Evolutionary conservation across 1,139 yeast species (phyloP).

Genomic region (Nematodospora anomalae): DNA sequence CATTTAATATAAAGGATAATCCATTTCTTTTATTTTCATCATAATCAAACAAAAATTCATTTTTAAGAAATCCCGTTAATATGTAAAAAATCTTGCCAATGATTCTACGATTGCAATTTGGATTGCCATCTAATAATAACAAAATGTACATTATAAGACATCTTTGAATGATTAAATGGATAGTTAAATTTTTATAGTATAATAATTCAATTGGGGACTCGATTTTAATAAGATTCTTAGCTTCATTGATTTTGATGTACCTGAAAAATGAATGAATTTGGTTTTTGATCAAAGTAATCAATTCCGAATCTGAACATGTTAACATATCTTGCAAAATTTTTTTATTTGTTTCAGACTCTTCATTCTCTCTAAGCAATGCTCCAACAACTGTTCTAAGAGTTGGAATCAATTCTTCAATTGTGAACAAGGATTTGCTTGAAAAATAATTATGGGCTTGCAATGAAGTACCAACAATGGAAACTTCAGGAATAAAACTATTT

Average conservation of each 20-base stretch:
- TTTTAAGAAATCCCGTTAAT: conserved; percentile 41
- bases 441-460: conserved; percentile 36
- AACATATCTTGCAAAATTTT: conserved; percentile 19
- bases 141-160: conserved; percentile 38
- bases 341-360: conserved; percentile 22
- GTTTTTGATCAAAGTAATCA: conserved; percentile 24
- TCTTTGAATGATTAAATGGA: conserved; percentile 41
- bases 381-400: conserved; percentile 25
- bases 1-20: conserved; percentile 31
- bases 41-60: conserved; percentile 48
- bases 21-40: conserved; percentile 34
- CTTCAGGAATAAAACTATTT: conserved; percentile 37
- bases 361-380: conserved; percentile 24
- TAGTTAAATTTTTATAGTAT: conserved; percentile 44
- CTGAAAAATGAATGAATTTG: conserved; percentile 38
- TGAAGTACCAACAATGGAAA: conserved; percentile 41
- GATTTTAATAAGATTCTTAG: conserved; percentile 27
- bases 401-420: conserved; percentile 31
- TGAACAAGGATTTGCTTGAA: conserved; percentile 21
- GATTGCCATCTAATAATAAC: conserved; percentile 16
- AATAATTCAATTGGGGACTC: conserved; percentile 42
- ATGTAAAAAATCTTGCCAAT: conserved; percentile 34
- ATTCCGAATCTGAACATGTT: conserved; percentile 18
- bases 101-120: conserved; percentile 18
- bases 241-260: conserved; percentile 32